Evolutionary conservation across 495 filamentous ascomycete genomes (phyloP), one percentile per base, ranked within the genome.

Genomic region (Beverwykella pulmonaria): DNA sequence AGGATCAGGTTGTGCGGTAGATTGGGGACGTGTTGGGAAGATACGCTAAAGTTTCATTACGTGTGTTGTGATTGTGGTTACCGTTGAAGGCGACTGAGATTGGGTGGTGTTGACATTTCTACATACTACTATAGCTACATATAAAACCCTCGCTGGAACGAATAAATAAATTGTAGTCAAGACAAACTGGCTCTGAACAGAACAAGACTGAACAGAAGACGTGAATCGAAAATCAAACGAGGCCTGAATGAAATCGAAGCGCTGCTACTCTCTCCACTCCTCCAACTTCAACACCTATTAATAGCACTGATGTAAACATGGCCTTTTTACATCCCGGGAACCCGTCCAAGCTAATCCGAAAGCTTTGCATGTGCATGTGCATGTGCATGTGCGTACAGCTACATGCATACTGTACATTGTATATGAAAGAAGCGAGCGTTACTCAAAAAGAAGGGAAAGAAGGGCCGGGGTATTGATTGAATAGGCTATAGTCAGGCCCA

Each of bases 1-100:
- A 50, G 29, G 7, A 14, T 23, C 53, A 57, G 53, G 61, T 59
- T 50, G 53, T 65, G 25, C 10, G 53, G 26, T 53, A 59, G 22
- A 41, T 34, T 26, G 46, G 22, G 29, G 26, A 7, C 50, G 25
- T 23, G 47, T 30, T 9, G 41, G 20, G 7, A 50, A 36, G 44
- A 29, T 61, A 25, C 36, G 2, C 47, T 34, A 22, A 25, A 1
- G 41, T 41, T 46, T 17, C 26, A n/a, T n/a, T n/a, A n/a, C n/a
- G n/a, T n/a, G n/a, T n/a, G n/a, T n/a, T n/a, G n/a, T n/a, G n/a
- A n/a, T n/a, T n/a, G n/a, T n/a, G n/a, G n/a, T n/a, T n/a, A n/a
- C n/a, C n/a, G 25, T 25, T 53, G 46, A 34, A 34, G 32, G 5
- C 12, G 32, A 34, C 6, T 34, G 32, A 5, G 32, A 34, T 34